Conservation (phyloP, 768 basidiomycete species). For the Multifurca ochricompacta region DNA sequence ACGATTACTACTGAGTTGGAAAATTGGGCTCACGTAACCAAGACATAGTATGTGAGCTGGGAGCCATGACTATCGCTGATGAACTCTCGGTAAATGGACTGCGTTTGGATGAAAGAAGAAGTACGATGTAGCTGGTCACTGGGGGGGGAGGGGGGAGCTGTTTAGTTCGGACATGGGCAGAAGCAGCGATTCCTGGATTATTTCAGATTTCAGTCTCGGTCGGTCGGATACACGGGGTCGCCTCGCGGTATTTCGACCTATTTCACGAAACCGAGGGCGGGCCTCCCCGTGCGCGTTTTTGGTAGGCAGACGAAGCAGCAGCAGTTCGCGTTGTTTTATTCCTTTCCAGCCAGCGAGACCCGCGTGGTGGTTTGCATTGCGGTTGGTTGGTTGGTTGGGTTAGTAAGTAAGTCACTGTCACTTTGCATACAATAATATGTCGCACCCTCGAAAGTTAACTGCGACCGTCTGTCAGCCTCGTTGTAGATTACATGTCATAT, state of each 20-base stretch:
- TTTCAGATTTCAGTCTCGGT: constrained; percentile 2
- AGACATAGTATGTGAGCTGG: background rate
- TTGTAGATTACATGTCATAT: constrained; percentile 19
- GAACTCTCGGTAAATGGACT: background rate
- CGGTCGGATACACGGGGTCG: background rate
- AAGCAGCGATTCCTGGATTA: background rate
- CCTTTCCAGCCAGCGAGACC: no score
- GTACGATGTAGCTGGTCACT: constrained; percentile 10
- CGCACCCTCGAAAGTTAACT: constrained; percentile 10
- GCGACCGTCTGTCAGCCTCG: constrained; percentile 13
- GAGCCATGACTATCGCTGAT: background rate
- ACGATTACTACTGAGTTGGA: background rate
- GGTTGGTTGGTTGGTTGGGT: background rate
- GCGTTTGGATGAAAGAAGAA: background rate
- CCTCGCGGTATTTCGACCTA: background rate
- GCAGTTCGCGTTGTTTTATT: background rate
- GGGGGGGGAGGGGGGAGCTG: no score
- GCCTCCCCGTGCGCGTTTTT: no score
- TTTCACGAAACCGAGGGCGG: background rate
- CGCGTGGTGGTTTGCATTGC: no score
- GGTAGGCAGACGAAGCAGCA: no score
- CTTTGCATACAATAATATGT: constrained; percentile 5
- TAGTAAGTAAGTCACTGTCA: constrained; percentile 8
- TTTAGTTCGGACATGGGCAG: constrained; percentile 17
- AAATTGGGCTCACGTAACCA: background rate